Conservation (phyloP, 768 basidiomycete species). For the Mycena olivaceomarginata region DNA sequence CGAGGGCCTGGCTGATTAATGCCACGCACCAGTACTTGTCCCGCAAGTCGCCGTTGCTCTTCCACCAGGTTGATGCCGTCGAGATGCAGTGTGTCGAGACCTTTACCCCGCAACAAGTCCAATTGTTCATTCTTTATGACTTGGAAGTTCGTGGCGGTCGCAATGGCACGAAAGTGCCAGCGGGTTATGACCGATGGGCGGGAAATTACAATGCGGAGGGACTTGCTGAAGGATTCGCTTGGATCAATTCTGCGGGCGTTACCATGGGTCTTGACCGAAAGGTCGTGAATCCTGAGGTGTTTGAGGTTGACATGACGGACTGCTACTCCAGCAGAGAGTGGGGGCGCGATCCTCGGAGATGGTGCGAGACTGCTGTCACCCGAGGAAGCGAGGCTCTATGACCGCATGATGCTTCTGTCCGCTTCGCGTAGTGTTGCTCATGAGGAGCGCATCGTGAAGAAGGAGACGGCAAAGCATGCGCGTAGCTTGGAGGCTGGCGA, state of each 20-base stretch:
- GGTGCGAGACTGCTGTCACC: background rate
- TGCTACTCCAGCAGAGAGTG: background rate
- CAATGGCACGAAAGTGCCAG: no score
- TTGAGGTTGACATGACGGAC: background rate
- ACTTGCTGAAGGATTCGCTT: no score
- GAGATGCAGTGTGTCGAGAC: no score
- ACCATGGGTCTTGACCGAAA: no score
- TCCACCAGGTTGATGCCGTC: no score
- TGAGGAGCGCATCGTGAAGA: background rate
- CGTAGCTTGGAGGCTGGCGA: background rate
- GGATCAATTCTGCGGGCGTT: no score
- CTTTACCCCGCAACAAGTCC: no score
- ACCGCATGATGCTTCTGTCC: background rate
- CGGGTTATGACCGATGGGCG: no score
- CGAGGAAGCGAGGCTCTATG: background rate
- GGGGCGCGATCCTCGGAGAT: no score
- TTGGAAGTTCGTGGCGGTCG: no score
- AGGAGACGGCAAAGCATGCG: background rate
- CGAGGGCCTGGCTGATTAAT: background rate
- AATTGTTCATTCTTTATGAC: no score
- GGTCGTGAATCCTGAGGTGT: background rate
- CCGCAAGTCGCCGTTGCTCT: background rate
- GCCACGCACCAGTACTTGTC: background rate
- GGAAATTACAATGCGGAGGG: no score
- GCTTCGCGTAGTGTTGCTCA: background rate